Evolutionary conservation across 306 rosid genomes (phyloP), one percentile per base, ranked within the genome.

Genomic region (Sesbania bispinosa): DNA sequence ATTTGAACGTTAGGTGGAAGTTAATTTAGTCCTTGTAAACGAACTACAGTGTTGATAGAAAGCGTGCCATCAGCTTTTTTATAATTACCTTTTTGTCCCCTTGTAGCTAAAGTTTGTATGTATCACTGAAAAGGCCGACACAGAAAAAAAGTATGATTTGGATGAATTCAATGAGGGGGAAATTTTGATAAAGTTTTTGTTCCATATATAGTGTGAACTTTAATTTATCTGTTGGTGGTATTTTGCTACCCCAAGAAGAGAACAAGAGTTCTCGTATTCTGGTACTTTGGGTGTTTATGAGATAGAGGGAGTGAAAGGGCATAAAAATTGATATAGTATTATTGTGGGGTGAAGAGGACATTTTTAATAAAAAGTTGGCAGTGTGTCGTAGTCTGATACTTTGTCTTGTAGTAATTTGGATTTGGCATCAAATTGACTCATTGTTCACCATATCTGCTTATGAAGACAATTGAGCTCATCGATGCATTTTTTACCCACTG

Each of bases 391-490:
- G 77, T 55, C 74, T 35, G 67, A 11, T 58, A 13, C 3, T 62
- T 86, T 88, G 85, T 86, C 90, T 62, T 77, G 45, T 79, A 50
- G 83, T 27, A 16, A 38, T 86, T 86, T 86, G 96, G 89, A 80
- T 58, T 77, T 67, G 83, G 94, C 71, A 89, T 89, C 86, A 54
- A 75, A 61, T 71, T 68, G 23, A 74, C 74, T 76, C 71, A n/a
- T 43, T 39, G 14, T 43, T 58, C 75, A 39, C 50, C 71, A 15
- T 62, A 5, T 75, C 58, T 11, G 11, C 74, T 68, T 47, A 18
- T 23, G 57, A 75, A 19, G 47, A 63, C 79, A 78, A 47, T 82
- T 67, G 73, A 81, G 59, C 71, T 63, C 86, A 62, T 63, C 88
- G 36, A 83, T 85, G 81, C 79, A 26, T 35, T 32, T 45, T 43